Evolutionary conservation across 805 yeast genomes (phyloP), one percentile per base, ranked within the genome.

Genomic region (Zygosaccharomyces gambellarensis): DNA sequence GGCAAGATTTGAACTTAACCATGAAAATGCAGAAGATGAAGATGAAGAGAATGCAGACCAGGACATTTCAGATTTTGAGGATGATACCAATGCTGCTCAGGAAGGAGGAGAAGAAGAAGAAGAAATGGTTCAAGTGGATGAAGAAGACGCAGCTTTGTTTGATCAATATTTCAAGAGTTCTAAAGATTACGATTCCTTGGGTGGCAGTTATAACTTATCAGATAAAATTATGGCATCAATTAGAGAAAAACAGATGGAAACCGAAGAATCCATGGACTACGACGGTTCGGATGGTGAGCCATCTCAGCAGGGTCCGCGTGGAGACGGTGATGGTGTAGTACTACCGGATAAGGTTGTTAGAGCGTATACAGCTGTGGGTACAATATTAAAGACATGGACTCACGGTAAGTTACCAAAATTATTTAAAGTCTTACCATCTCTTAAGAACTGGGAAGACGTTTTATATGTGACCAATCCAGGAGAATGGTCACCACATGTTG

Each of bases 381-480:
- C 82, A 57, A 83, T 92, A 46, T 74, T 94, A 51, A 78, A 89
- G 19, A 82, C 95, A 4, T 94, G 95, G 81, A 85, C 90, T 36
- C 96, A 94, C 62, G 99, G 99, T 44, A 90, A 90, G 69, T 76
- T 94, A 46, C 99, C 99, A n/a, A 90, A 92, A 62, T 79, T 95
- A 30, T 94, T 94, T 75, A 94, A 94, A 65, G 95, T 94, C 45
- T 79, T 95, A 48, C 99, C 99, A 31, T 79, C 95, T 3, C 77
- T 94, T 56, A 85, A 79, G 59, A 92, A 92, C 70, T 94, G 99
- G 99, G 90, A 90, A 66, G 98, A 92, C 66, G 85, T 94, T 30
- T 72, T 94, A 31, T 92, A 82, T 63, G 97, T 94, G 36, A 90
- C 98, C 1, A 82, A 89, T 58, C 99, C 99, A 7, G 90, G 82